These are phyloP conservation scores for Leptomonas seymouri DNA, from an alignment of 208 protist species.

Conservation along the genomic window DNA sequence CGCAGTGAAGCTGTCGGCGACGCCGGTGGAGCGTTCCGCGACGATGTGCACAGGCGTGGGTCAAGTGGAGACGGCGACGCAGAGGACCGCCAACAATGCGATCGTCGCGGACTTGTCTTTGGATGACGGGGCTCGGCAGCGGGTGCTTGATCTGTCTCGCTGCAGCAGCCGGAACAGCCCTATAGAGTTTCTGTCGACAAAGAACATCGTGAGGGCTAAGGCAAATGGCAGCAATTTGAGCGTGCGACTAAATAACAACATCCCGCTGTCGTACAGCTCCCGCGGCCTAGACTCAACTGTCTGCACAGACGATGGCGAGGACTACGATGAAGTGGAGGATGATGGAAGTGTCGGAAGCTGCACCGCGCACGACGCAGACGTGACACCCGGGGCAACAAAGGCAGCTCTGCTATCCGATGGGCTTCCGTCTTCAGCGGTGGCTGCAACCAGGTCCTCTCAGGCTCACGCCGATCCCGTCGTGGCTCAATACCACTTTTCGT, in stretches of 20 bases:
- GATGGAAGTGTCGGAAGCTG: conserved; percentile 3
- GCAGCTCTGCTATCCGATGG: no score
- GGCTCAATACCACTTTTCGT: background rate
- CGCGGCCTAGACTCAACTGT: conserved; percentile 5
- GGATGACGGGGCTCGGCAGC: background rate
- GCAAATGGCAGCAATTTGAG: background rate
- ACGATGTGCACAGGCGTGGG: background rate
- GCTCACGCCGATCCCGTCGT: background rate
- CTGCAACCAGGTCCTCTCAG: background rate
- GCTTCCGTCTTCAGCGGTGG: background rate
- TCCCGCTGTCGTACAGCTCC: conserved; percentile 16
- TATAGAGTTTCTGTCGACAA: background rate
- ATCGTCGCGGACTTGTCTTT: background rate
- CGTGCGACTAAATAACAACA: background rate
- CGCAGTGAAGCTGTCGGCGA: background rate
- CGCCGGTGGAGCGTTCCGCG: no score
- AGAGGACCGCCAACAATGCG: background rate
- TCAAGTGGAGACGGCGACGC: background rate
- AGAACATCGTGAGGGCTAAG: no score
- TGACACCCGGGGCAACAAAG: background rate
- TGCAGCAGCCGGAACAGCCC: conserved; percentile 1
- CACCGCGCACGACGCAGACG: background rate
- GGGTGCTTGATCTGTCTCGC: conserved; percentile 1
- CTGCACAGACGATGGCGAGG: conserved; percentile 1
- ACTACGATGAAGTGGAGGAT: conserved; percentile 8